Percentiles rank a stretch among this genome's conserved stretches.
Conservation (phyloP, 2,329 filamentous ascomycete genomes). For the Basipetospora sp. region DNA sequence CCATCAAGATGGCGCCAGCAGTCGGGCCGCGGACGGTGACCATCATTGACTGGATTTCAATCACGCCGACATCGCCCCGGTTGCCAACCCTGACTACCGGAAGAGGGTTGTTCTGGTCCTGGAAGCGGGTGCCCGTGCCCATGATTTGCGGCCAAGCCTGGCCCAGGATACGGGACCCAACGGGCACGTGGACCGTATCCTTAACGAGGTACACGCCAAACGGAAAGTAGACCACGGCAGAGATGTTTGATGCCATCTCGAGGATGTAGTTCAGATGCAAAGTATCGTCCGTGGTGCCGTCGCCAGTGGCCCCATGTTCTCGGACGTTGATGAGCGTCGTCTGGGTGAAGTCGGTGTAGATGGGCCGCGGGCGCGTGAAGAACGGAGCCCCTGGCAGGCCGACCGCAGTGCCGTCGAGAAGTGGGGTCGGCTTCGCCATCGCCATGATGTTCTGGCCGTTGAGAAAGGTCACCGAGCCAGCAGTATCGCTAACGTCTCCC, state of each 20-base stretch:
- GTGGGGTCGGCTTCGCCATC: constrained; percentile 15
- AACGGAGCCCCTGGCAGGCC: not conserved
- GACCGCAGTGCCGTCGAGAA: not conserved
- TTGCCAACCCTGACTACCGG: constrained; percentile 52
- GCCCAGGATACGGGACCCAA: constrained; percentile 30
- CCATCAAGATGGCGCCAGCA: constrained; percentile 52
- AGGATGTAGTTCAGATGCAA: constrained; percentile 17
- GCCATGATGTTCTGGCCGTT: constrained; percentile 4
- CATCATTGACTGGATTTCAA: constrained; percentile 57
- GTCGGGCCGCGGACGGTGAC: constrained; percentile 51
- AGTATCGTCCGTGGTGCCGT: constrained; percentile 53
- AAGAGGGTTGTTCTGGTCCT: constrained; percentile 34
- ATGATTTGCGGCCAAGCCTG: constrained; percentile 32
- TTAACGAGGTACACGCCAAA: constrained; percentile 30
- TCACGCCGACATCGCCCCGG: constrained; percentile 42
- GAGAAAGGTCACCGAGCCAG: constrained; percentile 14
- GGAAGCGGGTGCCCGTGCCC: constrained; percentile 33
- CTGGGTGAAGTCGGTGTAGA: constrained; percentile 35
- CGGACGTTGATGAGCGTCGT: constrained; percentile 11
- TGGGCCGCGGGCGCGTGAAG: constrained; percentile 40
- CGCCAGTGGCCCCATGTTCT: constrained; percentile 39
- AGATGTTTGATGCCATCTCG: constrained; percentile 14
- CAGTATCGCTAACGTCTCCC: constrained; percentile 23
- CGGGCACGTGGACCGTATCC: constrained; percentile 30
- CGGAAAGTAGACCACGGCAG: constrained; percentile 28